A percentile compares a stretch with the other conserved stretches of the same genome.
Conservation (phyloP, 768 basidiomycete genomes). For the Psilocybe cubensis region DNA sequence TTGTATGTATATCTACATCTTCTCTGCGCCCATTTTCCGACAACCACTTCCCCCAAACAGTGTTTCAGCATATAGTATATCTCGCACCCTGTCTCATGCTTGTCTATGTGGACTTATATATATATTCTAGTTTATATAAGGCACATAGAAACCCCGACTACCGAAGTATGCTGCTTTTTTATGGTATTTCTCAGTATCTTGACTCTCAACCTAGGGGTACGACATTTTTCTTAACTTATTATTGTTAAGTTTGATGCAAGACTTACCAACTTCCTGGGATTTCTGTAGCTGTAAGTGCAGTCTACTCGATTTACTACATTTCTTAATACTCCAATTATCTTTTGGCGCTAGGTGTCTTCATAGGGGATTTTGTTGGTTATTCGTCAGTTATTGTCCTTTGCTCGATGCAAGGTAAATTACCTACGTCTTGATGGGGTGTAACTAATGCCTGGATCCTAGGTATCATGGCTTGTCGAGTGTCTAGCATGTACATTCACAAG, state of each 20-base stretch:
- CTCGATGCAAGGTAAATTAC: slow-evolving; percentile 5
- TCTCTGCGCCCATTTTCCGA: neutral
- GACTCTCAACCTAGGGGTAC: no score
- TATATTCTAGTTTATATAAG: no score
- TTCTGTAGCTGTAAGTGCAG: neutral
- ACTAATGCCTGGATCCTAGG: neutral
- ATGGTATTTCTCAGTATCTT: no score
- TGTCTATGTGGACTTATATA: no score
- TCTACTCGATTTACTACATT: neutral
- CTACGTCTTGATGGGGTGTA: neutral
- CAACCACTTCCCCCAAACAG: no score
- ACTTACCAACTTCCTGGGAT: neutral
- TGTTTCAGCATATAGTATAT: no score
- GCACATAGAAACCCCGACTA: no score
- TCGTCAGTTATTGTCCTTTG: slow-evolving; percentile 1
- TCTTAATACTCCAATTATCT: neutral
- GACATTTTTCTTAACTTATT: no score
- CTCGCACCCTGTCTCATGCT: no score
- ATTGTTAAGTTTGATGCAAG: no score
- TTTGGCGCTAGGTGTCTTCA: slow-evolving; percentile 1
- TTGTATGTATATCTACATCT: neutral
- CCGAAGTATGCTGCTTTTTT: no score
- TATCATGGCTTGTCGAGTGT: slow-evolving; percentile 13
- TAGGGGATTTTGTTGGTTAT: slow-evolving; percentile 4
- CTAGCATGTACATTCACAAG: slow-evolving; percentile 14